Percentiles rank a stretch among this genome's conserved stretches.
These are phyloP conservation scores for Linnemannia elongata DNA, from an alignment of 192 early-diverging fungal genomes.

Conservation along the genomic window DNA sequence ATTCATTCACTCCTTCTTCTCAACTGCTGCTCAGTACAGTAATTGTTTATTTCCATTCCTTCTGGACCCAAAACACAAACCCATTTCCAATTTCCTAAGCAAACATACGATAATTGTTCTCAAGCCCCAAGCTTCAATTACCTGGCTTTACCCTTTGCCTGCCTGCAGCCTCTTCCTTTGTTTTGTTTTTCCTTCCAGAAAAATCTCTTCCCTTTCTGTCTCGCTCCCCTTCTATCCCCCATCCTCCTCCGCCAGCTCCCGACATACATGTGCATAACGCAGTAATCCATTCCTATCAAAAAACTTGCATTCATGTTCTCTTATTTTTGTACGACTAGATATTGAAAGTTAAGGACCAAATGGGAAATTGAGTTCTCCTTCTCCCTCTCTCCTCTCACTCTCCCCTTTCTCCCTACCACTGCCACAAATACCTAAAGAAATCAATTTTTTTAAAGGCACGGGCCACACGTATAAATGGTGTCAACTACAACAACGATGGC, in stretches of 20 bases:
- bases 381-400: not conserved
- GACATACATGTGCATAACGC: not conserved
- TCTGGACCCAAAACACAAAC: not conserved
- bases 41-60: not conserved
- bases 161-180: not conserved
- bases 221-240: not conserved
- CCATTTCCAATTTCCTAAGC: not conserved
- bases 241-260: not conserved
- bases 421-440: not conserved
- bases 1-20: not conserved
- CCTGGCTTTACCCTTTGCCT: not conserved
- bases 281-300: not conserved
- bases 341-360: not conserved
- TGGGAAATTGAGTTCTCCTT: not conserved
- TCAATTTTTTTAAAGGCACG: not conserved
- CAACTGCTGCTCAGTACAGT: not conserved
- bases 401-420: not conserved
- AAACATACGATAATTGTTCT: not conserved
- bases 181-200: not conserved
- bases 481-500: constrained; percentile 7
- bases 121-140: not conserved
- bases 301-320: not conserved
- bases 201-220: no score
- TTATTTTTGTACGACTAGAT: not conserved
- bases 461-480: constrained; percentile 7